Percentiles rank a stretch among this genome's conserved stretches.
Evolutionary conservation across 352 stramenopile species (phyloP).

Genomic region (Aphanomyces stellatus): DNA sequence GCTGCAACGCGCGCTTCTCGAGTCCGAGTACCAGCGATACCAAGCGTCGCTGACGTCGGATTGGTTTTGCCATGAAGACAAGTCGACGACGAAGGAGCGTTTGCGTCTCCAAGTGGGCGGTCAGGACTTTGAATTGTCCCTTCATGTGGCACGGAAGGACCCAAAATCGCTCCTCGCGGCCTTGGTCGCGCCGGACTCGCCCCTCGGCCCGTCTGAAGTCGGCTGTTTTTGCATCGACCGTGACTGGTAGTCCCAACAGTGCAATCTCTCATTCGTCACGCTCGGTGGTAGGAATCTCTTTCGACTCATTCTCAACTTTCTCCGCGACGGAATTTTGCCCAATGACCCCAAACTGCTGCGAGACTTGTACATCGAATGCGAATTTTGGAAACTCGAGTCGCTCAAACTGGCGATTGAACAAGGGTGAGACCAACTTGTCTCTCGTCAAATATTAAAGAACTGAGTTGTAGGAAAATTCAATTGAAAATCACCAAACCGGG

Average conservation of each 20-base stretch:
- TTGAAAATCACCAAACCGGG: not conserved
- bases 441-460: not conserved
- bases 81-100: slow-evolving; percentile 15
- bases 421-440: slow-evolving; percentile 32
- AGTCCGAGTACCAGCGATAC: slow-evolving; percentile 67
- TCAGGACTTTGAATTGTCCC: slow-evolving; percentile 63
- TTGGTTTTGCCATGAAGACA: slow-evolving; percentile 50
- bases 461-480: slow-evolving; percentile 16
- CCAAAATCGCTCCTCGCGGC: slow-evolving; percentile 50
- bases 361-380: slow-evolving; percentile 52
- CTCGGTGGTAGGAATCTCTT: slow-evolving; percentile 43
- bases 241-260: slow-evolving; percentile 38
- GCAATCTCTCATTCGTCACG: not conserved
- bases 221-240: slow-evolving; percentile 68
- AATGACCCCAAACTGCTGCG: slow-evolving; percentile 50
- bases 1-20: slow-evolving; percentile 58
- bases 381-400: slow-evolving; percentile 78
- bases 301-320: slow-evolving; percentile 65
- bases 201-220: slow-evolving; percentile 41
- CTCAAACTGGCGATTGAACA: slow-evolving; percentile 65
- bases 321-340: slow-evolving; percentile 63
- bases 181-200: slow-evolving; percentile 52
- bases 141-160: slow-evolving; percentile 42
- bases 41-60: slow-evolving; percentile 57
- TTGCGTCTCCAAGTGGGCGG: slow-evolving; percentile 61